These are phyloP conservation scores for Scolecobasidium constrictum DNA, from an alignment of 2,329 filamentous ascomycete species.

Conservation along the genomic window DNA sequence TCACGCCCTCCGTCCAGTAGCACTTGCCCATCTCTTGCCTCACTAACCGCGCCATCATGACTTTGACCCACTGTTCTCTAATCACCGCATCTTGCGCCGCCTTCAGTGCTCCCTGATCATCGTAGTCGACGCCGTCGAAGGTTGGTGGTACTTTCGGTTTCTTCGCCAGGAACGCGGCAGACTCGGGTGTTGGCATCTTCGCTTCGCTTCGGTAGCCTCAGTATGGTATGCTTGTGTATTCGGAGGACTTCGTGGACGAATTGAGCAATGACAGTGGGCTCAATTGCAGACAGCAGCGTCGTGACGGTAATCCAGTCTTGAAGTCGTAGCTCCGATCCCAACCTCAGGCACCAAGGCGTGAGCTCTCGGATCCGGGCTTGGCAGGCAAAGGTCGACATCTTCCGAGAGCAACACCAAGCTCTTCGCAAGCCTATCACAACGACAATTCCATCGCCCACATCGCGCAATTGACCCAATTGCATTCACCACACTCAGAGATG, in stretches of 20 bases:
- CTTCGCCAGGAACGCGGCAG: slow-evolving; percentile 67
- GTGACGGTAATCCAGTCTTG: no score
- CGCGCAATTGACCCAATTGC: slow-evolving; percentile 7
- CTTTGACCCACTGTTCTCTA: slow-evolving; percentile 78
- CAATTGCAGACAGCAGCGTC: neutral
- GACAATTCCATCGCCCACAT: slow-evolving; percentile 9
- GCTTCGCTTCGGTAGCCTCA: neutral
- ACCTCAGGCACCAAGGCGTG: neutral
- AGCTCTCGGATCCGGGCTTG: neutral
- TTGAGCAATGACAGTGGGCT: neutral
- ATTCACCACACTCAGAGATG: slow-evolving; percentile 13
- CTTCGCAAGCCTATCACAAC: slow-evolving; percentile 10
- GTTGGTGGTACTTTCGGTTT: slow-evolving; percentile 74
- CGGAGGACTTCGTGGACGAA: neutral
- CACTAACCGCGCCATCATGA: slow-evolving; percentile 79
- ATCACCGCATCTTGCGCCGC: slow-evolving; percentile 73
- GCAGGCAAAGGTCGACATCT: neutral
- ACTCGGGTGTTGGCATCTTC: slow-evolving; percentile 74
- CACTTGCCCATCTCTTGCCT: slow-evolving; percentile 77
- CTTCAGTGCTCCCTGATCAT: slow-evolving; percentile 71
- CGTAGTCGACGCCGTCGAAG: slow-evolving; percentile 79
- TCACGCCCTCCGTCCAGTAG: slow-evolving; percentile 74
- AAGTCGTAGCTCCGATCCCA: no score
- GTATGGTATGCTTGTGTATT: neutral
- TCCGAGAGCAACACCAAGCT: neutral